Conservation (phyloP, 129 eudicot genomes). For the Flaveria trinervia region DNA sequence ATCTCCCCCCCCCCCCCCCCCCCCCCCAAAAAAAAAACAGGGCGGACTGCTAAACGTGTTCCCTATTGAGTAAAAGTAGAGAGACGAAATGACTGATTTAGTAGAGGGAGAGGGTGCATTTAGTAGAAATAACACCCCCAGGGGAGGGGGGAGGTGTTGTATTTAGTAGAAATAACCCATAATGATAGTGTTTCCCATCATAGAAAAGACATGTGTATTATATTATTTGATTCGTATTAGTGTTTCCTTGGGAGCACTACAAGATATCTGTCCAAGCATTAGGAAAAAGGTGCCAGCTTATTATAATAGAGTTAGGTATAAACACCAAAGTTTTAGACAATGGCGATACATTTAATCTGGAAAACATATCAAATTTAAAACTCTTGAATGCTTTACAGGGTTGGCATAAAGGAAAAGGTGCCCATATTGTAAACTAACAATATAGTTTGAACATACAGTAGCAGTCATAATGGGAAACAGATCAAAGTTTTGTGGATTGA, state of each 20-base stretch:
- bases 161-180: background rate
- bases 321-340: constrained; percentile 22
- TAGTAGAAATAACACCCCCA: no score
- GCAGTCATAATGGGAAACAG: background rate
- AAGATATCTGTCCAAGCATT: constrained; percentile 18
- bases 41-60: no score
- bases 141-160: no score
- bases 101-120: no score
- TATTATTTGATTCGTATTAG: constrained; percentile 19
- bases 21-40: no score
- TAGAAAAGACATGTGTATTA: constrained; percentile 12
- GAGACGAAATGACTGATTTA: no score
- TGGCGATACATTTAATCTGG: constrained; percentile 21
- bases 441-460: constrained; percentile 6
- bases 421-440: background rate
- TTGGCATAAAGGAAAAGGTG: constrained; percentile 18
- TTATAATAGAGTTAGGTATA: constrained; percentile 29
- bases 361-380: constrained; percentile 13
- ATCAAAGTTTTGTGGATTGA: background rate
- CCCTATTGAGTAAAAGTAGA: no score
- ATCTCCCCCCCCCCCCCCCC: no score
- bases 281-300: constrained; percentile 28
- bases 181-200: constrained; percentile 33
- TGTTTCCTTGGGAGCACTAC: constrained; percentile 24
- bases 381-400: constrained; percentile 6